A percentile compares a stretch with the other conserved stretches of the same genome.
Evolutionary conservation across 2,329 filamentous ascomycete genomes (phyloP).

Genomic region (Hypoxylon sp.): DNA sequence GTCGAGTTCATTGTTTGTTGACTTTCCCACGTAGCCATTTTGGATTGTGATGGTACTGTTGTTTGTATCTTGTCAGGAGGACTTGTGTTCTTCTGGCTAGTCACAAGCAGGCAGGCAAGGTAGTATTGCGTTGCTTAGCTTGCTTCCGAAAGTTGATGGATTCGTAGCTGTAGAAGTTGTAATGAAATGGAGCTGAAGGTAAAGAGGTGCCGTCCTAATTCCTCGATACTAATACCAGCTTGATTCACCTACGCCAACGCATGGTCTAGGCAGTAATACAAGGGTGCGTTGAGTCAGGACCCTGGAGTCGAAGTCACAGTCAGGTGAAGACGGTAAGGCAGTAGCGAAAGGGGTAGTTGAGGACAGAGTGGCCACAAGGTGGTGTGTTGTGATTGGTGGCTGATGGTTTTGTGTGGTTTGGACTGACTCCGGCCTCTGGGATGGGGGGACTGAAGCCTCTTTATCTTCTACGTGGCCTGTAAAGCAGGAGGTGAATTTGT

Average conservation of each 20-base stretch:
- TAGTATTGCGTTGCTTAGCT: conserved; percentile 23
- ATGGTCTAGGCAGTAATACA: conserved; percentile 34
- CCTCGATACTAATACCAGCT: conserved; percentile 53
- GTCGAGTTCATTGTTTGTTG: conserved; percentile 53
- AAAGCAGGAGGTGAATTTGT: conserved; percentile 16
- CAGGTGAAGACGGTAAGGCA: conserved; percentile 17
- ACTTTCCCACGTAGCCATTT: conserved; percentile 57
- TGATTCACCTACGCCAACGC: conserved; percentile 39
- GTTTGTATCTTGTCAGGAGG: conserved; percentile 31
- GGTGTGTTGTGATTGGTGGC: conserved; percentile 21
- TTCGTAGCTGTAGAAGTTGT: conserved; percentile 18
- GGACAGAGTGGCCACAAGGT: conserved; percentile 32
- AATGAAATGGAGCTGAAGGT: conserved; percentile 43
- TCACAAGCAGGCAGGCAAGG: conserved; percentile 13
- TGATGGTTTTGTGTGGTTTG: conserved; percentile 9
- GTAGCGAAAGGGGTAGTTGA: conserved; percentile 14
- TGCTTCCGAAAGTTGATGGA: conserved; percentile 24
- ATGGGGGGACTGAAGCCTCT: conserved; percentile 33
- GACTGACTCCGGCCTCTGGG: conserved; percentile 11
- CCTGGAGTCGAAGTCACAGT: conserved; percentile 29
- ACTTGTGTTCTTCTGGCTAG: conserved; percentile 34
- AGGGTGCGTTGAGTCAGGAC: conserved; percentile 38
- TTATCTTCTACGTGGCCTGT: conserved; percentile 45
- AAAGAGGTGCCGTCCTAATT: conserved; percentile 55
- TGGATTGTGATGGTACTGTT: conserved; percentile 27